Base-by-base conservation (phyloP, 495 filamentous ascomycete genomes). In the Choiromyces venosus region DNA sequence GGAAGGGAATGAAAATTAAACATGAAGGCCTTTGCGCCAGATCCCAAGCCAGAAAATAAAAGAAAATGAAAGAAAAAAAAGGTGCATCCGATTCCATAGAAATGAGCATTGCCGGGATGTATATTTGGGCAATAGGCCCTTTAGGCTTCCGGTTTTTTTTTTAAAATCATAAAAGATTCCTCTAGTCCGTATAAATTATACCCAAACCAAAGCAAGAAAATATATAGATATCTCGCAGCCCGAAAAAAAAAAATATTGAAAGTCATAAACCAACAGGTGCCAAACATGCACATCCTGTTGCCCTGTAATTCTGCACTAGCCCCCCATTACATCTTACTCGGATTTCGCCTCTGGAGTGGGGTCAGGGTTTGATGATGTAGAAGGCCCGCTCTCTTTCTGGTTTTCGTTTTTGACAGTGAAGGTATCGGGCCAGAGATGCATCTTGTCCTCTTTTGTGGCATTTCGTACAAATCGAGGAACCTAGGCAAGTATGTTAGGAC, bases 351-450 rank as follows among this genome's bases (percentile, higher is more conserved):
- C 52, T 18, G 25, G 12, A 16, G 52, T 61, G 52, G 68, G 68
- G 61, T 71, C 66, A 29, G 42, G 40, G 64, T 39, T 77, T 66
- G 56, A 56, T 42, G 69, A 16, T 0, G 25, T 12, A 61, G 52
- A 73, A 61, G 52, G 69, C 36, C 38, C 37, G 35, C 61, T 21
- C 33, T 77, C 75, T 16, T 76, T 69, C 25, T 46, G 68, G 18
- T 38, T 19, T 21, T n/a, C 37, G 18, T 81, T 78, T 33, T 81
- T 83, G 72, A 87, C 84, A 33, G 87, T 86, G 78, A 90, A 89
- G 6, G 85, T 84, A 75, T 89, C 86, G 0, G 88, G 89, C 89
- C 88, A 91, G 61, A 90, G 82, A 73, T 89, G 87, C 84, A 89
- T 87, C 84, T 87, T 89, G 78, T 91, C 89, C 72, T 89, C 88